Conservation (phyloP, 2,329 filamentous ascomycete species). For the Hypoxylon sp. region DNA sequence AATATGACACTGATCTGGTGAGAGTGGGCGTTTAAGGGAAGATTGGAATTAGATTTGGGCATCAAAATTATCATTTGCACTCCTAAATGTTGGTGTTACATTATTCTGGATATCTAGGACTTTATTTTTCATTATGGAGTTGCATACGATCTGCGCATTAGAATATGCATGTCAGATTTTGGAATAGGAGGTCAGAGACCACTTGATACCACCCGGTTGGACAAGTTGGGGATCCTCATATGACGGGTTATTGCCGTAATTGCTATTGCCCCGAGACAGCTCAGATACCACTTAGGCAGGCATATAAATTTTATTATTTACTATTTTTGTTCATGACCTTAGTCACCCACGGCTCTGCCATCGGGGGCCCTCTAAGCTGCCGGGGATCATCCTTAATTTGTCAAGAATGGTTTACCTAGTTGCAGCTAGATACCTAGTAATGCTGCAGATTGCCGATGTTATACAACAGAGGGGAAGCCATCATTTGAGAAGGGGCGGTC, state of each 20-base stretch:
- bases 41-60: slow-evolving; percentile 17
- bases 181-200: slow-evolving; percentile 30
- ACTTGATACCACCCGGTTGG: slow-evolving; percentile 38
- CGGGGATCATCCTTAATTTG: background rate
- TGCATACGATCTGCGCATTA: slow-evolving; percentile 28
- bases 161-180: slow-evolving; percentile 31
- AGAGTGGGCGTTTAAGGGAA: slow-evolving; percentile 20
- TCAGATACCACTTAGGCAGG: slow-evolving; percentile 17
- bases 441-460: background rate
- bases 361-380: background rate
- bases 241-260: slow-evolving; percentile 30
- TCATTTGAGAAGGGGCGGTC: background rate
- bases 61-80: slow-evolving; percentile 11
- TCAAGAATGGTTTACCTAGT: too few relatives aligned
- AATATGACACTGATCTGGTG: slow-evolving; percentile 14
- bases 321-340: slow-evolving; percentile 30
- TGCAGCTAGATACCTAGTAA: background rate
- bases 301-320: slow-evolving; percentile 17
- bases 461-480: background rate
- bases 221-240: slow-evolving; percentile 19
- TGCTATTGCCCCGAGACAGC: slow-evolving; percentile 14
- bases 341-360: background rate
- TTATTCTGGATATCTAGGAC: slow-evolving; percentile 12
- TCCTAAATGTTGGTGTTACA: slow-evolving; percentile 14
- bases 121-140: slow-evolving; percentile 19